phyloP scores from a whole-genome alignment of 2,329 filamentous ascomycete genomes.

The Stagonosporopsis cucurbitacearum region DNA sequence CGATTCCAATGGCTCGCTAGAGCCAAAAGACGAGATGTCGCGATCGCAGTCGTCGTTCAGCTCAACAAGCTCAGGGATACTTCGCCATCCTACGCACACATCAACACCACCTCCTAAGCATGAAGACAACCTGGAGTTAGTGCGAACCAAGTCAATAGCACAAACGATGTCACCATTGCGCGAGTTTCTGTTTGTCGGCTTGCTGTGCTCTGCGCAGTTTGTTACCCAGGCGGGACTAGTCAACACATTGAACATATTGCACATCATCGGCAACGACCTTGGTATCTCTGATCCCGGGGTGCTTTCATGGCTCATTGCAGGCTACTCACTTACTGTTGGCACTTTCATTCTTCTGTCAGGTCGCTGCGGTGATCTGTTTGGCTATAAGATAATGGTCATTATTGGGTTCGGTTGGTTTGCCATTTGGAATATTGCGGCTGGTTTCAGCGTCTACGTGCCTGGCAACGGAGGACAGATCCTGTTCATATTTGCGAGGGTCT shows the following conservation, averaged over 20 bases:
- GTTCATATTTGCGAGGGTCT: conserved; percentile 47
- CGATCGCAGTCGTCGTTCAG: conserved; percentile 3
- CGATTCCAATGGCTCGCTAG: background rate
- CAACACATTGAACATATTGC: conserved; percentile 49
- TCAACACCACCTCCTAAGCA: conserved; percentile 1
- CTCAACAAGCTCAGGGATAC: background rate
- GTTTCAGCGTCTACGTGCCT: conserved; percentile 50
- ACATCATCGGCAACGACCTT: conserved; percentile 53
- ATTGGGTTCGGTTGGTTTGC: conserved; percentile 59
- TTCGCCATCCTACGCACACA: conserved; percentile 3
- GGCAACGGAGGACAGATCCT: conserved; percentile 39
- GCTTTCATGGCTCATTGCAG: conserved; percentile 58
- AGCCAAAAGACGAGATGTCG: conserved; percentile 4
- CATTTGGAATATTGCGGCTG: conserved; percentile 56
- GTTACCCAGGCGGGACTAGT: conserved; percentile 53
- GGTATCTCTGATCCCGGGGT: conserved; percentile 49
- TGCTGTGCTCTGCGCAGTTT: conserved; percentile 37
- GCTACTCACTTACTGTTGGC: conserved; percentile 58
- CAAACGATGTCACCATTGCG: conserved; percentile 30
- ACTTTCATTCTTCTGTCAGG: conserved; percentile 60
- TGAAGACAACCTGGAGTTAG: conserved; percentile 21
- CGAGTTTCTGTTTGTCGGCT: conserved; percentile 35
- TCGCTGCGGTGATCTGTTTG: conserved; percentile 58
- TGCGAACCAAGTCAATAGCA: conserved; percentile 30
- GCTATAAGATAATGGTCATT: conserved; percentile 58